Evolutionary conservation across 2,329 filamentous ascomycete species (phyloP), one percentile per base, ranked within the genome.

Genomic region (Pseudovirgaria hyperparasitica): DNA sequence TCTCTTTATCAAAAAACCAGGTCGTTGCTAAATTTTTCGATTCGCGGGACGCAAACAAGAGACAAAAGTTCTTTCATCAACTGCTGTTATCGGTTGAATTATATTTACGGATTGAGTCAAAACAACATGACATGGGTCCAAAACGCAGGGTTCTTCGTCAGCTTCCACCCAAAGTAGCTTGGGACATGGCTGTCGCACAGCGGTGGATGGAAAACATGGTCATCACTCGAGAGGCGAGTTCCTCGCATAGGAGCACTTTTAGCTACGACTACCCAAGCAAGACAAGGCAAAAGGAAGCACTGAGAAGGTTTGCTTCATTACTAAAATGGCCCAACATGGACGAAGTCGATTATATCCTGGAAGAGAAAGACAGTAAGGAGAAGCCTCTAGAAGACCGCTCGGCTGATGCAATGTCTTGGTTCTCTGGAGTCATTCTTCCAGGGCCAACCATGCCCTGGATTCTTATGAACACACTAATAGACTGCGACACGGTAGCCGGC

Each of bases 271-370:
- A 75, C 36, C 72, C 67, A 43, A 62, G 72, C 28, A 77, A 77
- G 53, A 68, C 67, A 42, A 63, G 69, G 13, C 79, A 84, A 48
- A 70, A 76, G 34, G 75, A 76, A 45, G 72, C 75, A 45, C 57
- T 85, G 22, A 67, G 69, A 37, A 65, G 67, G 19, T 84, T 85
- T 45, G 76, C 76, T 8, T 64, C 70, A 43, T 70, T 68, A 42
- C 72, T 85, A 60, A 82, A 81, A 31, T 85, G 79, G 79, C 78
- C 78, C 2, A 82, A 82, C 39, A 65, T 82, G 32, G 58, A 59
- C 12, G 70, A 72, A 32, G 72, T 78, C 5, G 61, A 80, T 23
- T 66, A 70, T 22, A 62, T 68, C 23, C 61, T 84, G 28, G 69
- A 65, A 35, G 65, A 75, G 33, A 62, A 64, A 33, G 72, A 77